Conservation (phyloP, 768 basidiomycete genomes). For the Amanita rubescens region DNA sequence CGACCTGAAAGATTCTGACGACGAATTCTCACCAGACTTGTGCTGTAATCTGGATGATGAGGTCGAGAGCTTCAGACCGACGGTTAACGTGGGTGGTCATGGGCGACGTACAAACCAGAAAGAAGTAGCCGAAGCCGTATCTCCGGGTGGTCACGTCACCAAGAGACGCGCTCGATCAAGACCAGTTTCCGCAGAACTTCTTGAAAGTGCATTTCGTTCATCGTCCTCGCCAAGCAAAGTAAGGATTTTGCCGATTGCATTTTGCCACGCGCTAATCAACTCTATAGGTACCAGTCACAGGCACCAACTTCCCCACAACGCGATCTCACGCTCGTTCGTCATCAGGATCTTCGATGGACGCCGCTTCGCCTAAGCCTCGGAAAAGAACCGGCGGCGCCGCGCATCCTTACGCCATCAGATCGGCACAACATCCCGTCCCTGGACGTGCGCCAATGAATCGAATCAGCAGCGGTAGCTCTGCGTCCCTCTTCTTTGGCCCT, state of each 20-base stretch:
- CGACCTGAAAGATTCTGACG: slow-evolving; percentile 43
- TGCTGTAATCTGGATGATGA: slow-evolving; percentile 43
- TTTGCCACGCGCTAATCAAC: background rate
- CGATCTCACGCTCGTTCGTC: background rate
- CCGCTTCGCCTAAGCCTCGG: slow-evolving; percentile 1
- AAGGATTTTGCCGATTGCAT: slow-evolving; percentile 14
- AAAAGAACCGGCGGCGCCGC: background rate
- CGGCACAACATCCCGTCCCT: background rate
- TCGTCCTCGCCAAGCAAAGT: slow-evolving; percentile 38
- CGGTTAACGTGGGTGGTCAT: slow-evolving; percentile 10
- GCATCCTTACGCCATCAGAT: slow-evolving; percentile 1
- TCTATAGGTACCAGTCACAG: background rate
- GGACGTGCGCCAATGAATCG: background rate
- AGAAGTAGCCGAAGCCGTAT: slow-evolving; percentile 63
- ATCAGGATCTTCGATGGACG: slow-evolving; percentile 2
- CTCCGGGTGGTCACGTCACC: slow-evolving; percentile 68
- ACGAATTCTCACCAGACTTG: slow-evolving; percentile 45
- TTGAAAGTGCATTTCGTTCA: slow-evolving; percentile 39
- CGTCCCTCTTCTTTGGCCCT: slow-evolving; percentile 65
- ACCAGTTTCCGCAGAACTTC: slow-evolving; percentile 60
- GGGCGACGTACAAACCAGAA: slow-evolving; percentile 20
- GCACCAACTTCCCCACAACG: slow-evolving; percentile 1
- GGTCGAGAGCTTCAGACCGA: slow-evolving; percentile 13
- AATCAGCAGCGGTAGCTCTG: slow-evolving; percentile 21
- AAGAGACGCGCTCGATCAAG: slow-evolving; percentile 71